Base-by-base conservation (phyloP, 1,139 yeast species). In the Pichia terricola region DNA sequence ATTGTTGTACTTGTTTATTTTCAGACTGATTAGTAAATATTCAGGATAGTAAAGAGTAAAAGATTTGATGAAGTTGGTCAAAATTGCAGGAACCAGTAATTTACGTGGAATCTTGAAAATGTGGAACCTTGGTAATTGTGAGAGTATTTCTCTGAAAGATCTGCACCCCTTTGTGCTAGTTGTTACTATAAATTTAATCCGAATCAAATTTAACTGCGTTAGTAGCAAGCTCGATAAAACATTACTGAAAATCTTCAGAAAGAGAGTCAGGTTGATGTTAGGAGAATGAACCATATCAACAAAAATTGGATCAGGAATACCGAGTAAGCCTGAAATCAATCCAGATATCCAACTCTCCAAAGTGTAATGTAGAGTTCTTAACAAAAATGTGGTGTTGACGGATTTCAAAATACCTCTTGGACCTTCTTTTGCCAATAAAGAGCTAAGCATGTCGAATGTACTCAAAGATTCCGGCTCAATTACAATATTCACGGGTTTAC, bases 281-380 rank as follows among this genome's bases (percentile, higher is more conserved):
- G 89, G 79, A 34, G 91, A 82, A 57, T 84, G 94, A 28, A 87
- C 73, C 50, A 86, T 73, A 28, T 86, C 95, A 51, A 87, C 79
- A 60, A 86, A 83, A 52, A 81, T 79, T 1, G 96, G 96, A 59
- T 88, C 96, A 0, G 96, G 95, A n/a, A 87, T 77, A 16, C 86
- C 84, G 45, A 86, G 65, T 43, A 85, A 69, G 3, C 95, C 91
- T 5, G 95, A 80, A 16, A 87, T 62, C 54, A 89, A 78, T 5
- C 96, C 96, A 0, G 94, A 81, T 38, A 87, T 70, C 96, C 97
- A 89, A 1, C 96, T 88, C 57, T 86, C 94, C 41, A 88, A 68
- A 1, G 95, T 84, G 46, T 80, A 78, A 1, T 83, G 76, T 38
- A 88, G 68, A 0, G 95, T 83, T 47, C 76, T 82, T 58, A 83